Base-by-base conservation (phyloP, 1,284 basidiomycete species). In the Trichosporon ovoides region DNA sequence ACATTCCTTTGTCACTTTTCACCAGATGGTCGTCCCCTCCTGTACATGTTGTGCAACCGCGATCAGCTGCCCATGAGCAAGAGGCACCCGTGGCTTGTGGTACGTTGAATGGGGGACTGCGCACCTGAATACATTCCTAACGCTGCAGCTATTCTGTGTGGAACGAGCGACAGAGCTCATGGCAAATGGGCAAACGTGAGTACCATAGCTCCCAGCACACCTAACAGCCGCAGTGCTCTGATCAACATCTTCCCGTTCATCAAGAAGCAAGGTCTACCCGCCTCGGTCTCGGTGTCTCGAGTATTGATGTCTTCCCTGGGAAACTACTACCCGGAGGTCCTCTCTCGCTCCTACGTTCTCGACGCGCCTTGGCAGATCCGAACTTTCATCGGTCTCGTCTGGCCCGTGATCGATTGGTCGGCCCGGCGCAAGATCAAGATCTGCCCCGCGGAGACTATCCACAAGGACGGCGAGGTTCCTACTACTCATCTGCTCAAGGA, bases 201-300 rank as follows among this genome's bases (percentile, higher is more conserved):
- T n/a, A 7, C 16, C 11, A 12, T 34, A 7, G 3, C 33, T 34
- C n/a, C 9, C 33, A 68, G 64, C 24, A 64, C 69, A 36, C 59
- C 64, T 4, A 51, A 66, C 12, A 7, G 9, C n/a, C n/a, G 5
- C 35, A 58, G 56, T 19, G 35, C 48, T n/a, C 16, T 49, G 14
- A 20, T 16, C 31, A 67, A 69, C 37, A 52, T 73, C 9, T 73
- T 75, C 60, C 70, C 73, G 56, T 72, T 73, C 13, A 72, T 70
- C 3, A 71, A 75, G 49, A 61, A 68, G 18, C 62, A 72, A 59
- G 68, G 71, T 28, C 69, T 67, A 7, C 68, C 71, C 2, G 67
- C 67, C 2, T 68, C 62, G 43, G 53, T 71, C 31, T 59, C 66
- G 1, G 68, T 71, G 53, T 63, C 66, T 22, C 65, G 65, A 18